Evolutionary conservation across 306 rosid genomes (phyloP).

Genomic region (Lupinus albus): DNA sequence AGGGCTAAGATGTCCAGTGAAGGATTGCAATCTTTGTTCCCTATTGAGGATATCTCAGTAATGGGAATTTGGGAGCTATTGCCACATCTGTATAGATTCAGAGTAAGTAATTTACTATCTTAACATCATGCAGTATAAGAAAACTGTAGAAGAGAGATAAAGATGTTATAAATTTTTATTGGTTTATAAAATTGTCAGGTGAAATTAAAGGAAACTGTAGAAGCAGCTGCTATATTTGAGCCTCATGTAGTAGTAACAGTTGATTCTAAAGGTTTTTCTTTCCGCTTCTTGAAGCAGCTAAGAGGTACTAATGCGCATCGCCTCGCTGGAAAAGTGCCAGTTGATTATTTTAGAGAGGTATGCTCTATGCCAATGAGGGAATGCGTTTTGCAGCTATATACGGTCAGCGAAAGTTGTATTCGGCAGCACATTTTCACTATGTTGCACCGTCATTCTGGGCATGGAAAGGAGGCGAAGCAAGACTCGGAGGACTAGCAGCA

Average conservation of each 20-base stretch:
- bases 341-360: slow-evolving; percentile 37
- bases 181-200: slow-evolving; percentile 47
- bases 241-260: slow-evolving; percentile 84
- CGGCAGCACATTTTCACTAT: slow-evolving; percentile 77
- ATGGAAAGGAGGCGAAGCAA: slow-evolving; percentile 96
- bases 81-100: slow-evolving; percentile 68
- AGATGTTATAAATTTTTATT: background rate
- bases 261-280: slow-evolving; percentile 89
- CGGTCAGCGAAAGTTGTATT: slow-evolving; percentile 43
- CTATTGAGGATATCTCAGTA: slow-evolving; percentile 80
- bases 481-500: slow-evolving; percentile 69
- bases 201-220: slow-evolving; percentile 68
- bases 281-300: slow-evolving; percentile 76
- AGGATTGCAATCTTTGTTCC: slow-evolving; percentile 73
- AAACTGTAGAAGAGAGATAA: background rate
- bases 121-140: background rate
- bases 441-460: slow-evolving; percentile 98
- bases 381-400: slow-evolving; percentile 80
- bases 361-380: slow-evolving; percentile 47
- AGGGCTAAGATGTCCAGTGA: slow-evolving; percentile 75
- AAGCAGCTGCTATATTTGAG: slow-evolving; percentile 76
- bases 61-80: slow-evolving; percentile 94
- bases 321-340: slow-evolving; percentile 38
- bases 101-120: slow-evolving; percentile 57
- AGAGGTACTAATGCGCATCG: slow-evolving; percentile 61